These are phyloP conservation scores for Kwoniella botswanensis DNA, from an alignment of 768 basidiomycete genomes.

Conservation along the genomic window DNA sequence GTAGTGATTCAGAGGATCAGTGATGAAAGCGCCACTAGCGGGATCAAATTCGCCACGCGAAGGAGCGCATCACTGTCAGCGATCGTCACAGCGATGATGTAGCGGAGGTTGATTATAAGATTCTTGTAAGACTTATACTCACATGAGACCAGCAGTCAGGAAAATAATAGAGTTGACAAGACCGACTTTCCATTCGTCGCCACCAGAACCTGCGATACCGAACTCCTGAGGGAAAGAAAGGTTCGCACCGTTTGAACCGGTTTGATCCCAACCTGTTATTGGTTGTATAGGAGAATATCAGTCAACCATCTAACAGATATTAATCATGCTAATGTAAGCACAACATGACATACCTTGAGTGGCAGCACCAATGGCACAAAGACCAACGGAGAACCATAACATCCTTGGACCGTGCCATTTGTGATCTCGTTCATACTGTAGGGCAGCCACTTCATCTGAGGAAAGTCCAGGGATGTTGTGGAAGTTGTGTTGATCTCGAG, in stretches of 20 bases:
- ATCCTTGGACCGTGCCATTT: conserved; percentile 54
- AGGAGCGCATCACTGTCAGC: not conserved
- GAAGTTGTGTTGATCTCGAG: conserved; percentile 36
- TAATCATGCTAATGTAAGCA: too few species aligned
- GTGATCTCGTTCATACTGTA: conserved; percentile 51
- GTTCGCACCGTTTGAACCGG: conserved; percentile 53
- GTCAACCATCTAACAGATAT: too few species aligned
- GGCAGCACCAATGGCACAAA: conserved; percentile 52
- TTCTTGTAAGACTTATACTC: too few species aligned
- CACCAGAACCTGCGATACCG: conserved; percentile 41
- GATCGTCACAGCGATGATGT: not conserved
- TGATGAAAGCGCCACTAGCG: conserved; percentile 36
- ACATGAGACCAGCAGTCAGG: conserved; percentile 43
- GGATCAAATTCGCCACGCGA: not conserved
- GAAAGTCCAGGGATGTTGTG: conserved; percentile 36
- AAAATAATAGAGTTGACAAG: conserved; percentile 46
- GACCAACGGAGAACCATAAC: conserved; percentile 47
- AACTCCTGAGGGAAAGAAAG: conserved; percentile 55
- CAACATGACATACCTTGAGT: conserved; percentile 37
- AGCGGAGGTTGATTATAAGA: not conserved
- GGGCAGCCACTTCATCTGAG: conserved; percentile 45
- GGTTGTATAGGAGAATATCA: too few species aligned
- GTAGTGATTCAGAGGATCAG: conserved; percentile 71
- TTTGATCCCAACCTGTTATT: conserved; percentile 50
- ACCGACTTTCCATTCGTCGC: conserved; percentile 54